phyloP scores from a whole-genome alignment of 768 basidiomycete genomes.

The Krasilnikovozyma curviuscula region DNA sequence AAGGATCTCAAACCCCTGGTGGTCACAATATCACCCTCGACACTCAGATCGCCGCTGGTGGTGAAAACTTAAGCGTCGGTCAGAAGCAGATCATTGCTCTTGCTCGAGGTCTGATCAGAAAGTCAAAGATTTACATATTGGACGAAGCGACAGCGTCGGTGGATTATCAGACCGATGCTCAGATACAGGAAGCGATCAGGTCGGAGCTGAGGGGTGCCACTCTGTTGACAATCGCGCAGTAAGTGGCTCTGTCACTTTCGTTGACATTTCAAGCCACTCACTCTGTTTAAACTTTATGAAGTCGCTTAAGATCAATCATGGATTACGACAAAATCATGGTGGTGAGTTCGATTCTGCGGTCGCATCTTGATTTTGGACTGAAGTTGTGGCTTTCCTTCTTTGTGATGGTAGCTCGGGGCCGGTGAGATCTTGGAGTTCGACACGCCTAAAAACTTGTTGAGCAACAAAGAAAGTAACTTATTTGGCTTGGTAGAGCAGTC shows the following conservation, averaged over 20 bases:
- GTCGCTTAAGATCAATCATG: constrained; percentile 33
- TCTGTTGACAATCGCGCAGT: constrained; percentile 42
- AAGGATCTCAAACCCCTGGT: constrained; percentile 19
- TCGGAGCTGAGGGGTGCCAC: constrained; percentile 31
- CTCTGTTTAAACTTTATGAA: neutral
- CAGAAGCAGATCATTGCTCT: constrained; percentile 43
- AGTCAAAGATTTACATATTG: constrained; percentile 25
- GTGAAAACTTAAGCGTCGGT: constrained; percentile 27
- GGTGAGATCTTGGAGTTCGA: constrained; percentile 63
- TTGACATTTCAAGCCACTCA: too few species aligned
- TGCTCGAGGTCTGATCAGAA: constrained; percentile 40
- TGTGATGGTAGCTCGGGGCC: too few species aligned
- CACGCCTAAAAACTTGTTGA: constrained; percentile 34
- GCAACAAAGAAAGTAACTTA: constrained; percentile 1
- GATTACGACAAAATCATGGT: constrained; percentile 43
- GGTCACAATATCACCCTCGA: constrained; percentile 31
- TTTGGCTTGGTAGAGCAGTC: neutral
- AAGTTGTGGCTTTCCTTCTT: too few species aligned
- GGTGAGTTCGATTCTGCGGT: too few species aligned
- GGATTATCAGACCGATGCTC: constrained; percentile 40
- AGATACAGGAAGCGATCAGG: constrained; percentile 41
- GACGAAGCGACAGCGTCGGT: constrained; percentile 24
- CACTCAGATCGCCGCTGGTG: constrained; percentile 27
- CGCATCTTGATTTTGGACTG: too few species aligned
- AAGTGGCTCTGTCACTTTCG: neutral